Evolutionary conservation across 371 early-diverging fungal genomes (phyloP), one percentile per base, ranked within the genome.

Genomic region (Mucor piriformis): DNA sequence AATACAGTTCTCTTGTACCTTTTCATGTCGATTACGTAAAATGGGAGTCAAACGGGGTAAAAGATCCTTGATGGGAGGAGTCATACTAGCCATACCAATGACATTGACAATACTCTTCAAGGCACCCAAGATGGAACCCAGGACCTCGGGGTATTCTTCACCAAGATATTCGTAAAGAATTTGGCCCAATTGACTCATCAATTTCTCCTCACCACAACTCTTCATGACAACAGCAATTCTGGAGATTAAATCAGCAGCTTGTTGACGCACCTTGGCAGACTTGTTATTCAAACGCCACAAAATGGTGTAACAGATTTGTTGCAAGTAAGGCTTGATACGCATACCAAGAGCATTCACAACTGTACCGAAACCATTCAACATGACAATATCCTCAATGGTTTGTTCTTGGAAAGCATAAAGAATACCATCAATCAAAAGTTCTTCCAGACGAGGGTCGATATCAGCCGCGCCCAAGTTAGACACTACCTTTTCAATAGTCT

Each of bases 401-500:
- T 96, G 98, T 76, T 98, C 96, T 77, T 98, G 97, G 89, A 98
- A 97, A 3, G 97, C 96, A 68, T 92, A 96, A 44, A 98, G 74
- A 43, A 95, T 91, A 59, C 97, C 98, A 69, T 98, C 99, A 59
- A 98, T 92, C 64, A 98, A 74, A 15, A 88, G 74, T 74, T 95
- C 94, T 73, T 95, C 97, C 53, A 96, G 74, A 20, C 95, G 86
- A 16, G 85, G 87, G 66, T 96, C 95, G 42, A 97, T 86, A 73
- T 97, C 98, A 10, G 95, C 85, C 3, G 92, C 90, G 47, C 98
- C 97, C 40, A 96, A 73, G 21, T 74, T 71, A 21, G 85, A 64
- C 6, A 97, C 82, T 12, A 95, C 88, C 58, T 88, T 88, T 58
- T 92, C 92, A 40, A 96, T 90, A 0, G 95, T 92, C 67, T 97